Conservation (phyloP, 495 filamentous ascomycete species). For the Corynascus novoguineensis region DNA sequence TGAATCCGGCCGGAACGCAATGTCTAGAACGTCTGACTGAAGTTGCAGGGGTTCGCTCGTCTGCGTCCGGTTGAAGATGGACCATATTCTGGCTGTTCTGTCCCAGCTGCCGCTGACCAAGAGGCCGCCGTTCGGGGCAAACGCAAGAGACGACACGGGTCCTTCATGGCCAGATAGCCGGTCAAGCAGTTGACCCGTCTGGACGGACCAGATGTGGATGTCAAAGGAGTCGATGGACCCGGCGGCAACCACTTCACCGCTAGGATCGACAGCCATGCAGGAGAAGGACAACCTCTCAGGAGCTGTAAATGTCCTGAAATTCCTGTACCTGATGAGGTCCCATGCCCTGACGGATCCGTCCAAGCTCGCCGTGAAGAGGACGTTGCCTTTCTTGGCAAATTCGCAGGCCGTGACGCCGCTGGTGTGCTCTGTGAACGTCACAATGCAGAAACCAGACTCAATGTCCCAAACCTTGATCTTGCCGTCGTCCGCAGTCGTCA, state of each 20-base stretch:
- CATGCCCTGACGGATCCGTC: constrained; percentile 93
- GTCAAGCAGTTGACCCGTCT: constrained; percentile 92
- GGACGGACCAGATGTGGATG: constrained; percentile 96
- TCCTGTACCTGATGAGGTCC: constrained; percentile 94
- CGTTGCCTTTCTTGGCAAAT: constrained; percentile 88
- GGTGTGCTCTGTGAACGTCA: constrained; percentile 95
- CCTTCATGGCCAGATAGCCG: constrained; percentile 89
- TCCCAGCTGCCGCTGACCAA: constrained; percentile 94
- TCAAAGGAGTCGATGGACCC: constrained; percentile 94
- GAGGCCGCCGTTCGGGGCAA: constrained; percentile 75
- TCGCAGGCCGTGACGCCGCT: constrained; percentile 93
- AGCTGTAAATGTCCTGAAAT: constrained; percentile 94
- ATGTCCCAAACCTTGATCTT: constrained; percentile 99
- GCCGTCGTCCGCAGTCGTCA: constrained; percentile 91
- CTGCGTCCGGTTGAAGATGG: constrained; percentile 85
- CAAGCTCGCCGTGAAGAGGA: constrained; percentile 88
- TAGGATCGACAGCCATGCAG: constrained; percentile 90
- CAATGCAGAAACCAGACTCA: constrained; percentile 92
- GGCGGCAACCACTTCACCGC: constrained; percentile 90
- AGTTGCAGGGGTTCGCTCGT: constrained; percentile 90
- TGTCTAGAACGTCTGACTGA: constrained; percentile 79
- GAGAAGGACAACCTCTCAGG: constrained; percentile 88
- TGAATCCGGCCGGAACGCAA: constrained; percentile 86
- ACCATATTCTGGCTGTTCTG: constrained; percentile 89
- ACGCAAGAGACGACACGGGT: constrained; percentile 78